phyloP scores from a whole-genome alignment of 2,329 filamentous ascomycete species.

The Ascochyta viciae-villosae region DNA sequence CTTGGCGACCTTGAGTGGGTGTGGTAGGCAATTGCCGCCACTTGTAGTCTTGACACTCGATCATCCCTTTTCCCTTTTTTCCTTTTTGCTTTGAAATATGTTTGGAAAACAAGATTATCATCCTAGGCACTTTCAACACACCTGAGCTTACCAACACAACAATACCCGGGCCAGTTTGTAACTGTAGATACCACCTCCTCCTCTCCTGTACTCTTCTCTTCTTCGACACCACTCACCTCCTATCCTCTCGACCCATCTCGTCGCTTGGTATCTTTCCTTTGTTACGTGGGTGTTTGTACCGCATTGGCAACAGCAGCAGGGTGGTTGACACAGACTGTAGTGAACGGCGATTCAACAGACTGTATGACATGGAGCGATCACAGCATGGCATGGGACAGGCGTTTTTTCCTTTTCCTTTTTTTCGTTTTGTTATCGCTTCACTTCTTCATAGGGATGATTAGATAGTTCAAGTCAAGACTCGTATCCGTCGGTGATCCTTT shows the following conservation, averaged over 20 bases:
- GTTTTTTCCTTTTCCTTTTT: background rate
- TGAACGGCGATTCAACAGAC: slow-evolving; percentile 21
- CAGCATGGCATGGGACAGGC: slow-evolving; percentile 20
- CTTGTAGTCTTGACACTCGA: slow-evolving; percentile 60
- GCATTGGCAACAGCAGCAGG: slow-evolving; percentile 25
- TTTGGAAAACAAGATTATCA: slow-evolving; percentile 34
- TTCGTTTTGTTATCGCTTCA: slow-evolving; percentile 22
- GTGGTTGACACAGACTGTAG: slow-evolving; percentile 19
- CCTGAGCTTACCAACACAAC: slow-evolving; percentile 19
- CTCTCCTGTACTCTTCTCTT: slow-evolving; percentile 25
- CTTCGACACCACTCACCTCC: slow-evolving; percentile 19
- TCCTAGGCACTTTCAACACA: slow-evolving; percentile 28
- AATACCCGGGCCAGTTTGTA: slow-evolving; percentile 41
- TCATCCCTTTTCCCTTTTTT: slow-evolving; percentile 43
- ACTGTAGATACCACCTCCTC: slow-evolving; percentile 51
- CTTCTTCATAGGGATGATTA: slow-evolving; percentile 46
- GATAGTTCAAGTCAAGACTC: slow-evolving; percentile 48
- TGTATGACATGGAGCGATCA: slow-evolving; percentile 20
- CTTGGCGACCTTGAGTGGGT: slow-evolving; percentile 91
- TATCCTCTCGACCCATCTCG: slow-evolving; percentile 29
- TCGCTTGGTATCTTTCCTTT: slow-evolving; percentile 46
- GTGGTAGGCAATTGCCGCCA: slow-evolving; percentile 80
- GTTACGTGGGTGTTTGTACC: slow-evolving; percentile 35
- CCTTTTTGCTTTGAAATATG: slow-evolving; percentile 24
- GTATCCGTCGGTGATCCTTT: slow-evolving; percentile 46